phyloP scores from a whole-genome alignment of 2,329 filamentous ascomycete species.

The Scytalidium sp. region DNA sequence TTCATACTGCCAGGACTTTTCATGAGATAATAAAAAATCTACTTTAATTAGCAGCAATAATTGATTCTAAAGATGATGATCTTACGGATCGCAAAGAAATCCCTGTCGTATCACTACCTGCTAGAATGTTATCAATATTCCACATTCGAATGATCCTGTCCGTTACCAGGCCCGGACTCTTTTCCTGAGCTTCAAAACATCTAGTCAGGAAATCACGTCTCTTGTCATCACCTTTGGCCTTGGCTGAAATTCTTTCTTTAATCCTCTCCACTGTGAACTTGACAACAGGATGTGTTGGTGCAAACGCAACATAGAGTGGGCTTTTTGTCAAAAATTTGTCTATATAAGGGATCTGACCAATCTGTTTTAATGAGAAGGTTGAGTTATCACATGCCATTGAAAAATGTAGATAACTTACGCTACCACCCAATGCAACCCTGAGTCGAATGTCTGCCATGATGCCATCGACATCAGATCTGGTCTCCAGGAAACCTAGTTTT shows the following conservation, averaged over 20 bases:
- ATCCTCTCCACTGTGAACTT: no score
- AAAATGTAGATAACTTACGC: no score
- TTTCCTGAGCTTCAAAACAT: conserved; percentile 15
- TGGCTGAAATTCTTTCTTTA: no score
- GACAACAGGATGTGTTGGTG: no score
- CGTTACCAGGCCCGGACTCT: conserved; percentile 16
- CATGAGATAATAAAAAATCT: conserved; percentile 34
- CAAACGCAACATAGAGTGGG: no score
- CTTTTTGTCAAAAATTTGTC: no score
- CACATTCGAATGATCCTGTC: background rate
- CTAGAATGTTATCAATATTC: conserved; percentile 13
- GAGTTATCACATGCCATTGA: no score
- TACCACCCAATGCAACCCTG: no score
- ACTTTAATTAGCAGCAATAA: no score
- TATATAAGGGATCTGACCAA: no score
- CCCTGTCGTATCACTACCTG: conserved; percentile 33
- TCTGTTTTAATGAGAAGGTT: no score
- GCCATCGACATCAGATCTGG: background rate
- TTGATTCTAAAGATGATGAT: no score
- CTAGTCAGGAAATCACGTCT: conserved; percentile 25
- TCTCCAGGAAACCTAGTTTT: background rate
- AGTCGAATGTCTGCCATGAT: background rate
- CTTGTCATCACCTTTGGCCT: background rate
- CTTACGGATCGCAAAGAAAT: conserved; percentile 29
- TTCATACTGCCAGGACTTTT: conserved; percentile 24